Base-by-base conservation (phyloP, 768 basidiomycete species). In the Trametes cingulata region DNA sequence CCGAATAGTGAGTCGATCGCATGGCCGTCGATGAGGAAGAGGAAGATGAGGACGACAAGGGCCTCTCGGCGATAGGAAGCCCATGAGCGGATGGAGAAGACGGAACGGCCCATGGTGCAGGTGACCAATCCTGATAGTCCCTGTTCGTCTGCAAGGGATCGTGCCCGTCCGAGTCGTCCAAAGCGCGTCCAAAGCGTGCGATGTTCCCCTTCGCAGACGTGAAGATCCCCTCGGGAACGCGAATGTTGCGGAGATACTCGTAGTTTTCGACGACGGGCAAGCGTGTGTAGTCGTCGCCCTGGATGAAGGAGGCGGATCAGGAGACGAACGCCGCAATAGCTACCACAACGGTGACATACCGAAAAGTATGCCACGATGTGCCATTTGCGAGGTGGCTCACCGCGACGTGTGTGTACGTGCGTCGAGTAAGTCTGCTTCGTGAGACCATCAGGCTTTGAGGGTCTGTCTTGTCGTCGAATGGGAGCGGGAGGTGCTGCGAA, bases 401-500 rank as follows among this genome's bases (percentile, higher is more conserved):
- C 75, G 49, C 83, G 85, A 39, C 85, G 86, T 59, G 86, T 76
- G 68, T 85, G 79, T 45, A 90, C 88, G 39, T 85, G 83, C 27
- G 89, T 90, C 8, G 89, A 91, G 68, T 91, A 91, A 0, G 90
- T 92, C 70, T 92, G 90, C 75, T 92, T 92, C 42, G 90, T 92
- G 52, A 92, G 78, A n/a, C 90, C 90, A 62, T 88, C 84, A 15
- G 85, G 85, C 65, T 91, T 90, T 37, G 88, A 84, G 12, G 90
- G 90, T 8, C 90, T 77, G 69, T 91, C 88, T 71, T 89, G 90
- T 62, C 90, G 80, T 69, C 87, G 81, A 54, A 83, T 82, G 27
- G 85, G 83, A 15, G 86, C 77, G 49, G 85, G 82, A 17, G 84
- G 74, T 37, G 79, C 73, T 43, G 82, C 82, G 60, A 77, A 79